Conservation (phyloP, 345 rosid species). For the Pelargonium nanum region DNA sequence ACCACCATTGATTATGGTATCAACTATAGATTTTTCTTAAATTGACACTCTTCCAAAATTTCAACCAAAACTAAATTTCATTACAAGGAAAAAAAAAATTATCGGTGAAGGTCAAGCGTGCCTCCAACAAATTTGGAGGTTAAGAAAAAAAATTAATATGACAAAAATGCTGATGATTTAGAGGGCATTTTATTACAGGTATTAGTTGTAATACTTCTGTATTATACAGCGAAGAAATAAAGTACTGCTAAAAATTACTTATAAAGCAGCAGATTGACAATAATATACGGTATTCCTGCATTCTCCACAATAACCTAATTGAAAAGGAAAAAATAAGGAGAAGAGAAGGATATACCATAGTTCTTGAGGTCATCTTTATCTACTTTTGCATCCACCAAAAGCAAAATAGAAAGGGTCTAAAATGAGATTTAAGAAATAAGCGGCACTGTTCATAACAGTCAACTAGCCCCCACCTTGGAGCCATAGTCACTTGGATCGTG, state of each 20-base stretch:
- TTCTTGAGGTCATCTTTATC: slow-evolving; percentile 80
- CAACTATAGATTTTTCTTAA: too few relatives aligned
- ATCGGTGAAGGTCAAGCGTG: background rate
- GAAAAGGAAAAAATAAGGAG: background rate
- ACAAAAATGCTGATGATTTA: background rate
- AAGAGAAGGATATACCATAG: slow-evolving; percentile 34
- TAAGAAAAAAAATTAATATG: too few relatives aligned
- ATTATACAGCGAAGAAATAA: background rate
- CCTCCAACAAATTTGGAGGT: background rate
- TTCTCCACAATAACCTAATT: background rate
- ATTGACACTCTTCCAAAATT: too few relatives aligned
- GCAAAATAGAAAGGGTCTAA: slow-evolving; percentile 14
- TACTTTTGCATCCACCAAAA: slow-evolving; percentile 52
- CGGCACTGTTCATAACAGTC: background rate
- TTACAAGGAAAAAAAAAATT: background rate
- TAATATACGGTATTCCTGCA: background rate
- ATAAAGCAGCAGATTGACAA: background rate
- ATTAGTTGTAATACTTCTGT: background rate
- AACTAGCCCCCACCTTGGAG: background rate
- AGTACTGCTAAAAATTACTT: too few relatives aligned
- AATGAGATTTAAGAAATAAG: slow-evolving; percentile 3
- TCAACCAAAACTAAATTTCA: background rate
- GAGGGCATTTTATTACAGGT: background rate
- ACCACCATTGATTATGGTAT: too few relatives aligned
- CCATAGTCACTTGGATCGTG: too few relatives aligned